Conservation (phyloP, 768 basidiomycete species). For the Phlebiopsis flavidoalba region DNA sequence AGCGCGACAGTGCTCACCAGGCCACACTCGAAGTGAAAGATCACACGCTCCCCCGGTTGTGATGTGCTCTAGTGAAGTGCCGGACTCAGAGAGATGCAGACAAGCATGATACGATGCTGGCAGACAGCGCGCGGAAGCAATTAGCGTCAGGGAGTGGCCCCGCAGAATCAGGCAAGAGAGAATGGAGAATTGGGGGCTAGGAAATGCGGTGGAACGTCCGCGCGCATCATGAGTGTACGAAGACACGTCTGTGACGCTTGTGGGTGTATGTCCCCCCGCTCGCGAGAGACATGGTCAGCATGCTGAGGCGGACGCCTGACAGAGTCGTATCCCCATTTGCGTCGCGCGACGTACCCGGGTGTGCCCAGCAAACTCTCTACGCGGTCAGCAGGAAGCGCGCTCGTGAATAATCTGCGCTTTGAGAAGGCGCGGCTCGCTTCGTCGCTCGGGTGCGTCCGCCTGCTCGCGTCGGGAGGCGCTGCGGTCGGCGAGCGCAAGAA, state of each 20-base stretch:
- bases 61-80: constrained; percentile 2
- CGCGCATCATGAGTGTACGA: neutral
- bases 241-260: neutral
- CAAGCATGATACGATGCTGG: neutral
- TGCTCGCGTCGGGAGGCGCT: too few species aligned
- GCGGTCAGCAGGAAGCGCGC: neutral
- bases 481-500: neutral
- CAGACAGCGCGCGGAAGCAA: neutral
- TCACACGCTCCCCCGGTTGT: constrained; percentile 5
- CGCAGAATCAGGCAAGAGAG: constrained; percentile 4
- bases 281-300: neutral
- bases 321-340: neutral
- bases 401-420: too few species aligned
- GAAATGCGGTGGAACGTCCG: constrained; percentile 4
- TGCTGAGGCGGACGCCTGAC: neutral
- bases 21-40: neutral
- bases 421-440: too few species aligned
- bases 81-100: neutral
- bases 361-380: neutral
- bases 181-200: neutral
- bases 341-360: neutral
- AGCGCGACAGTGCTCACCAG: neutral
- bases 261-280: neutral
- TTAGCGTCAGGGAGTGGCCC: neutral
- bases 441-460: too few species aligned